These are phyloP conservation scores for Penicillium canariense DNA, from an alignment of 495 filamentous ascomycete species.

Conservation along the genomic window DNA sequence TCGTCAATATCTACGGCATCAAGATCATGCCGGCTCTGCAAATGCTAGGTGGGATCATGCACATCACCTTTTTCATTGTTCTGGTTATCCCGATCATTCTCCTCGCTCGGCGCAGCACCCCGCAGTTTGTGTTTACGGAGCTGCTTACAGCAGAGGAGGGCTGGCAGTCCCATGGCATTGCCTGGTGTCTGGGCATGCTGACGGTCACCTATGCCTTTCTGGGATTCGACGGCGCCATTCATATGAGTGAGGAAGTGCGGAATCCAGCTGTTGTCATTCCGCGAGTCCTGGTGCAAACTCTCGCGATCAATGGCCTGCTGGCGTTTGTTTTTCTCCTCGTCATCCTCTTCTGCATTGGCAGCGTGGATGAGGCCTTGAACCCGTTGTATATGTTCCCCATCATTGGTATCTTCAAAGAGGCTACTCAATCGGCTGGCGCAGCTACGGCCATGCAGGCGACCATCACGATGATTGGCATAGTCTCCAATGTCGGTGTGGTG, in stretches of 20 bases:
- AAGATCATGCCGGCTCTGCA: conserved; percentile 45
- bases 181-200: conserved; percentile 40
- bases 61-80: conserved; percentile 47
- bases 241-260: conserved; percentile 40
- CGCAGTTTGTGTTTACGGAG: conserved; percentile 43
- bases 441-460: conserved; percentile 25
- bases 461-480: conserved; percentile 21
- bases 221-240: conserved; percentile 30
- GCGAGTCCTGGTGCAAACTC: conserved; percentile 30
- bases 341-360: conserved; percentile 39
- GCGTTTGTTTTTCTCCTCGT: conserved; percentile 37
- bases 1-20: conserved; percentile 43
- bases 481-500: conserved; percentile 22
- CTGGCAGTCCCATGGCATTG: conserved; percentile 39
- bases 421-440: conserved; percentile 23
- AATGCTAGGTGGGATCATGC: conserved; percentile 42
- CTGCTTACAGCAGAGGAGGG: conserved; percentile 25
- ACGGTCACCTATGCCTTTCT: conserved; percentile 30
- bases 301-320: conserved; percentile 37
- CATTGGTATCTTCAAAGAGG: conserved; percentile 28
- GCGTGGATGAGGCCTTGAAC: conserved; percentile 29
- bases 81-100: conserved; percentile 42
- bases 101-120: conserved; percentile 38
- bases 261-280: conserved; percentile 35
- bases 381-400: conserved; percentile 25